Evolutionary conservation across 345 rosid genomes (phyloP).

Genomic region (Salix purpurea): DNA sequence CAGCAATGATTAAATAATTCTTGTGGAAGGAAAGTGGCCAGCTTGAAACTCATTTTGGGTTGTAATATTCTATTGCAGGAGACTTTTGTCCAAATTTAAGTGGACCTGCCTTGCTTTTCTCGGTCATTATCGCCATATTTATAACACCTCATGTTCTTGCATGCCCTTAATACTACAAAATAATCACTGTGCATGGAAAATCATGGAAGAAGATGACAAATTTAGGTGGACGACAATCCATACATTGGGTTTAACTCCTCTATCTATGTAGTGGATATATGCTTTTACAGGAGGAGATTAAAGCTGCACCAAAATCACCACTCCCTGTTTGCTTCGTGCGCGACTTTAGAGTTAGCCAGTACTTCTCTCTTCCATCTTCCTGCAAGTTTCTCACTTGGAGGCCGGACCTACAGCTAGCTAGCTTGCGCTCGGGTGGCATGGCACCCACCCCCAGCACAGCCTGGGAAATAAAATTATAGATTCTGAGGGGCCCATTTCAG

Average conservation of each 20-base stretch:
- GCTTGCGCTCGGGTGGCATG: too few relatives aligned
- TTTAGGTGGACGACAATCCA: constrained; percentile 6
- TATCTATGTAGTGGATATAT: constrained; percentile 6
- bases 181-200: background rate
- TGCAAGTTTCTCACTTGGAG: too few relatives aligned
- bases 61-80: too few relatives aligned
- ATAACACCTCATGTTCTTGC: background rate
- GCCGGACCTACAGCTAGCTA: too few relatives aligned
- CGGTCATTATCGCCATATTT: constrained; percentile 13
- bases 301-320: constrained; percentile 24
- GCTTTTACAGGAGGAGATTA: constrained; percentile 13
- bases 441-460: too few relatives aligned
- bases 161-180: background rate
- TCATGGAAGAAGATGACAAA: constrained; percentile 12
- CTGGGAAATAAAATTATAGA: too few relatives aligned
- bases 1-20: too few relatives aligned
- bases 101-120: constrained; percentile 4
- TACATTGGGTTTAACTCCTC: background rate
- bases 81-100: background rate
- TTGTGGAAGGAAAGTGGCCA: background rate
- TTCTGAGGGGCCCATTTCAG: too few relatives aligned
- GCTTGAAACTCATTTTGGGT: background rate
- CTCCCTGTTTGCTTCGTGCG: background rate
- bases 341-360: too few relatives aligned
- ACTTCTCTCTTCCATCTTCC: too few relatives aligned